Conservation (phyloP, 768 basidiomycete genomes). For the Termitomyces sp. region DNA sequence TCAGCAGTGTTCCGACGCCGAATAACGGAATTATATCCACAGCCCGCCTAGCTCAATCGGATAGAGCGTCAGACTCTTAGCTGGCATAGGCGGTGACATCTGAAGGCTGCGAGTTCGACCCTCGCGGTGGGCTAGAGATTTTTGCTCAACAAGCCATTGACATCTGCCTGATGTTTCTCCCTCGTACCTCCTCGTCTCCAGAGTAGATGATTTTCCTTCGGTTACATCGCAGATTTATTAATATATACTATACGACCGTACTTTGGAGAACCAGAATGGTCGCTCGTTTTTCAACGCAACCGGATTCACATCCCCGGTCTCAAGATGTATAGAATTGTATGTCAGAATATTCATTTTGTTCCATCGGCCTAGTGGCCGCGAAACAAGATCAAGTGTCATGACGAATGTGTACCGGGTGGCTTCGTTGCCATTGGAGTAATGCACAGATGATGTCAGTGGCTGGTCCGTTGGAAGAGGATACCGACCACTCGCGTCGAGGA, state of each 20-base stretch:
- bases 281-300: slow-evolving; percentile 78
- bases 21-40: not conserved
- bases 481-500: slow-evolving; percentile 50
- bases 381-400: slow-evolving; percentile 67
- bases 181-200: too few species aligned
- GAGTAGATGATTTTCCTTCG: too few species aligned
- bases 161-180: too few species aligned
- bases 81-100: slow-evolving; percentile 22
- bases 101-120: slow-evolving; percentile 86
- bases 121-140: slow-evolving; percentile 41
- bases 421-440: slow-evolving; percentile 9
- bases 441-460: not conserved
- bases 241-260: slow-evolving; percentile 50
- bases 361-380: slow-evolving; percentile 80
- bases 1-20: not conserved
- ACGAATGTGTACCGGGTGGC: slow-evolving; percentile 58
- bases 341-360: slow-evolving; percentile 71
- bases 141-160: too few species aligned
- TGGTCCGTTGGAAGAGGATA: slow-evolving; percentile 22
- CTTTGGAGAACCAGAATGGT: slow-evolving; percentile 94
- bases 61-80: slow-evolving; percentile 62
- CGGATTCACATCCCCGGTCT: slow-evolving; percentile 65
- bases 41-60: slow-evolving; percentile 63
- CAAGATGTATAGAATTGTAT: slow-evolving; percentile 75
- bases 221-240: not conserved